phyloP scores from a whole-genome alignment of 495 filamentous ascomycete species.

The Filosporella fistucella region DNA sequence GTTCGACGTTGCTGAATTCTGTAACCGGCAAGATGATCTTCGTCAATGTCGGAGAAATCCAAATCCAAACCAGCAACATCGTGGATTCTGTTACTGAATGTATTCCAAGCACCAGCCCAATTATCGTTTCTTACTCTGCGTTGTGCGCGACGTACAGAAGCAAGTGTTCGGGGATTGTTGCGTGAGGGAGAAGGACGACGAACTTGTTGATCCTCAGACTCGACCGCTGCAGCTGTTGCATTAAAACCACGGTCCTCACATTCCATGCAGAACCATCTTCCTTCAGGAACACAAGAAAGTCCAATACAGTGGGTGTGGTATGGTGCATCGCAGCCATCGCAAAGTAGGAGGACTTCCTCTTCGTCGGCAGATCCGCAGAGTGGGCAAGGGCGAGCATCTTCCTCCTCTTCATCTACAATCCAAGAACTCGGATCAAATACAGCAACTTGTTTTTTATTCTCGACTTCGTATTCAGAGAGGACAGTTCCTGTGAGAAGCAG shows the following conservation, averaged over 20 bases:
- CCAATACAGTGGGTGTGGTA: constrained; percentile 86
- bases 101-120: constrained; percentile 53
- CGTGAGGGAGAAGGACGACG: constrained; percentile 27
- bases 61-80: constrained; percentile 69
- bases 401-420: constrained; percentile 61
- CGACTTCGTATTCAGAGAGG: constrained; percentile 76
- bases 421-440: constrained; percentile 82
- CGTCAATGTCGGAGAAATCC: constrained; percentile 70
- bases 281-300: constrained; percentile 65
- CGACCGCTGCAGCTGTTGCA: constrained; percentile 32
- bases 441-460: constrained; percentile 84
- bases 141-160: constrained; percentile 38
- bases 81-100: constrained; percentile 43
- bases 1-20: constrained; percentile 52
- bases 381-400: constrained; percentile 65
- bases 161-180: constrained; percentile 41
- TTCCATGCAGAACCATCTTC: constrained; percentile 79
- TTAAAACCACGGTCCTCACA: constrained; percentile 57
- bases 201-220: constrained; percentile 14
- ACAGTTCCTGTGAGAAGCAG: constrained; percentile 51
- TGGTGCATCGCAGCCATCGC: constrained; percentile 78
- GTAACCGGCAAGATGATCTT: constrained; percentile 57
- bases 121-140: constrained; percentile 42
- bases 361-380: constrained; percentile 72
- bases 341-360: constrained; percentile 77